Conservation (phyloP, 768 basidiomycete genomes). For the Russula foetens region DNA sequence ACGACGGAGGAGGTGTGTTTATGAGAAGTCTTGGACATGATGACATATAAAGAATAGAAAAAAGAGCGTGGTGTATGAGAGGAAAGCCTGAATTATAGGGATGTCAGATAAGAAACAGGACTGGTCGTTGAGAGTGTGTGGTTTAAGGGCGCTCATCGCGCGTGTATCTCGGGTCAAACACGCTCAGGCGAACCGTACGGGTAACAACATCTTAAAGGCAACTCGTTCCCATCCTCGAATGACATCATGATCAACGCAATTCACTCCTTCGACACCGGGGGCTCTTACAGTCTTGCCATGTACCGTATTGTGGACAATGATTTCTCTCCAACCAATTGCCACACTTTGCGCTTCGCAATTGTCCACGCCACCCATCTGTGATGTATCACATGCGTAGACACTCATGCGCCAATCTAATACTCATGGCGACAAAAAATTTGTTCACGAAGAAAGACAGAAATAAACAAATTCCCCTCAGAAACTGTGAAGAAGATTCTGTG, state of each 20-base stretch:
- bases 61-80: constrained; percentile 14
- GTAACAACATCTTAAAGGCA: neutral
- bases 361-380: no score
- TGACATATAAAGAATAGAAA: constrained; percentile 16
- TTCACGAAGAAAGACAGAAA: no score
- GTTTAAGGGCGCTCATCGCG: constrained; percentile 5
- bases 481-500: no score
- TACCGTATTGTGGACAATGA: no score
- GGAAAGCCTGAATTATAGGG: constrained; percentile 9
- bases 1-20: constrained; percentile 27
- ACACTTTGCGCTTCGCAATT: no score
- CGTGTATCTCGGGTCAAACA: neutral
- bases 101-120: constrained; percentile 15
- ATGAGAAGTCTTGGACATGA: constrained; percentile 20
- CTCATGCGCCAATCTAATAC: no score
- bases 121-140: constrained; percentile 1
- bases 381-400: no score
- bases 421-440: no score
- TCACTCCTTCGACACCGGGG: no score
- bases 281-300: no score
- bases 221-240: neutral
- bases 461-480: no score
- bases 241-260: neutral
- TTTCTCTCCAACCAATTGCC: no score
- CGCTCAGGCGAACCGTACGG: neutral